Conservation (phyloP, 352 stramenopile species). For the Aphanomyces cochlioides region DNA sequence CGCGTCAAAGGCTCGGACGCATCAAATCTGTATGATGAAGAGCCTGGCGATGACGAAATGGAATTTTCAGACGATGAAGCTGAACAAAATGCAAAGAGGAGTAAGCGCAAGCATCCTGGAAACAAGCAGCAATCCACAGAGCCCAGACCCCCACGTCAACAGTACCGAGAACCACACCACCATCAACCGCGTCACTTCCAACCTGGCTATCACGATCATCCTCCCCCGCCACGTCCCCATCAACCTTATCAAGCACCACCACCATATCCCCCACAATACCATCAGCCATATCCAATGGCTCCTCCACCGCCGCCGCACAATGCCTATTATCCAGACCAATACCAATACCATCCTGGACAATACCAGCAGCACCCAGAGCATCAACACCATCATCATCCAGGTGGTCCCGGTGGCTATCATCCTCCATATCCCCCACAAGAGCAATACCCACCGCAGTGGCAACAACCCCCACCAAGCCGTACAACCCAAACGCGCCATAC, state of each 20-base stretch:
- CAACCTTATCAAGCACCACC: constrained; percentile 7
- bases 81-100: constrained; percentile 62
- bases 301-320: constrained; percentile 30
- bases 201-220: neutral
- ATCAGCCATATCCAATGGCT: constrained; percentile 23
- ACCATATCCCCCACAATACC: constrained; percentile 20
- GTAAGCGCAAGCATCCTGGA: constrained; percentile 53
- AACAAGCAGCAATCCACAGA: constrained; percentile 35
- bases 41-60: constrained; percentile 49
- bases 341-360: constrained; percentile 27
- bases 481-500: too few species aligned
- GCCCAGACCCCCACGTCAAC: neutral
- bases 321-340: constrained; percentile 29
- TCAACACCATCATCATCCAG: neutral
- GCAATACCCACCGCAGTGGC: neutral
- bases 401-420: neutral
- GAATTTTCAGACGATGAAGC: constrained; percentile 83
- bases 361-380: constrained; percentile 30
- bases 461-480: neutral
- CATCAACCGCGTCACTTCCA: constrained; percentile 9
- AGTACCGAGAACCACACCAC: neutral
- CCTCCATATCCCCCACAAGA: neutral
- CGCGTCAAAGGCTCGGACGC: constrained; percentile 81
- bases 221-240: constrained; percentile 29
- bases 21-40: constrained; percentile 85